phyloP scores from a whole-genome alignment of 257 asterid species.

The Solanum lycopersicoides region DNA sequence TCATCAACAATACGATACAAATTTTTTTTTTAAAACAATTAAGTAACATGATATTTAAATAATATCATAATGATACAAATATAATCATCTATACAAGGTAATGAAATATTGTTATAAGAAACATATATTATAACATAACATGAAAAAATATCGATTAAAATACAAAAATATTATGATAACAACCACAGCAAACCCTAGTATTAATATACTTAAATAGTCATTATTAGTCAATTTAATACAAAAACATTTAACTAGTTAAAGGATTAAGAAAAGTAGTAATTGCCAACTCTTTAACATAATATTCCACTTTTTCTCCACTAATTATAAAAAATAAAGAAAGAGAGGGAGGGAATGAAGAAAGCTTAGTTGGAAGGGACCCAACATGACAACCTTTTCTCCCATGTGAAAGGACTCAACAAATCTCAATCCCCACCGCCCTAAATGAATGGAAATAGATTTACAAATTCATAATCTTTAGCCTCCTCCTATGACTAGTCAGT shows the following conservation, averaged over 20 bases:
- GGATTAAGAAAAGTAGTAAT: background rate
- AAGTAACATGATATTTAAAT: no score
- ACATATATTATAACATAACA: background rate
- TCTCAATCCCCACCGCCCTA: slow-evolving; percentile 16
- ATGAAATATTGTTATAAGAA: background rate
- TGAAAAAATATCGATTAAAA: background rate
- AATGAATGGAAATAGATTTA: slow-evolving; percentile 6
- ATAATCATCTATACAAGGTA: no score
- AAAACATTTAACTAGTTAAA: background rate
- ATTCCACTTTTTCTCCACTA: background rate
- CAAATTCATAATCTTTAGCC: background rate
- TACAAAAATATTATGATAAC: background rate
- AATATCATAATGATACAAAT: no score
- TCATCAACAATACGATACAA: no score
- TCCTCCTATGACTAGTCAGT: background rate
- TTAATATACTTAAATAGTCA: background rate
- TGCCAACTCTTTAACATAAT: background rate
- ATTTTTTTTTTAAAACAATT: no score
- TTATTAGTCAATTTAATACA: background rate
- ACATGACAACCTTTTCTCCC: slow-evolving; percentile 29
- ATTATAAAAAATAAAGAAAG: background rate
- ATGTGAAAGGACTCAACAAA: slow-evolving; percentile 28
- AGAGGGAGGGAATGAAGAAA: slow-evolving; percentile 10
- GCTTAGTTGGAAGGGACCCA: slow-evolving; percentile 47
- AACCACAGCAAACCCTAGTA: background rate